These are phyloP conservation scores for Termitomyces sp. DNA, from an alignment of 768 basidiomycete species.

Conservation along the genomic window DNA sequence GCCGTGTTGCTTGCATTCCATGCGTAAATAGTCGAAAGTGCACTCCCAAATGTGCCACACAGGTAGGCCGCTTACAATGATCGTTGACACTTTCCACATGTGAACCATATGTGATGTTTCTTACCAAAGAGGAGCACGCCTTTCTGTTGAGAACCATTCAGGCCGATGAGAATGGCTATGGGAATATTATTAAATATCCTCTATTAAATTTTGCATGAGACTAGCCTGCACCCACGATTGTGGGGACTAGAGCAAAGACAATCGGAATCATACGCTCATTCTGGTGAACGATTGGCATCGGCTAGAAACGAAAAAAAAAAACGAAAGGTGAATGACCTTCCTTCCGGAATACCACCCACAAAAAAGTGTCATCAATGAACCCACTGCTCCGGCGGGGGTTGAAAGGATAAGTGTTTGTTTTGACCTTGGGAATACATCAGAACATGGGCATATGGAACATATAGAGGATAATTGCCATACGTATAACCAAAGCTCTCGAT, in stretches of 20 bases:
- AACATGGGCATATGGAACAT: background rate
- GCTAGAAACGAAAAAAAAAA: background rate
- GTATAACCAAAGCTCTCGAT: constrained; percentile 62
- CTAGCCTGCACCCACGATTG: constrained; percentile 50
- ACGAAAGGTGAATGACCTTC: constrained; percentile 30
- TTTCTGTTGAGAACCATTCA: constrained; percentile 42
- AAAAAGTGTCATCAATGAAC: constrained; percentile 38
- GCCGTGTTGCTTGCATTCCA: constrained; percentile 62
- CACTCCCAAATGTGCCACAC: constrained; percentile 52
- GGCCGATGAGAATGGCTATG: constrained; percentile 45
- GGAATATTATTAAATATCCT: background rate
- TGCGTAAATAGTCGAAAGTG: constrained; percentile 54
- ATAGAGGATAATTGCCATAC: constrained; percentile 23
- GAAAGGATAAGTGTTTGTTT: constrained; percentile 55
- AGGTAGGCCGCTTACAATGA: constrained; percentile 36
- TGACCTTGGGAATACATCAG: constrained; percentile 27
- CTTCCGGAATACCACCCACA: constrained; percentile 65
- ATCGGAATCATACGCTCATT: constrained; percentile 59
- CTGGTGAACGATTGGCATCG: constrained; percentile 17
- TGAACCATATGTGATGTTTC: background rate
- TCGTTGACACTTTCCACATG: background rate
- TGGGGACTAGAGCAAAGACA: constrained; percentile 49
- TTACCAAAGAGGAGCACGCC: constrained; percentile 51
- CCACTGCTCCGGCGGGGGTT: constrained; percentile 50
- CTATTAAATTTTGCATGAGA: background rate